Evolutionary conservation across 2,329 filamentous ascomycete species (phyloP), one percentile per base, ranked within the genome.

Genomic region (Daldinia sp.): DNA sequence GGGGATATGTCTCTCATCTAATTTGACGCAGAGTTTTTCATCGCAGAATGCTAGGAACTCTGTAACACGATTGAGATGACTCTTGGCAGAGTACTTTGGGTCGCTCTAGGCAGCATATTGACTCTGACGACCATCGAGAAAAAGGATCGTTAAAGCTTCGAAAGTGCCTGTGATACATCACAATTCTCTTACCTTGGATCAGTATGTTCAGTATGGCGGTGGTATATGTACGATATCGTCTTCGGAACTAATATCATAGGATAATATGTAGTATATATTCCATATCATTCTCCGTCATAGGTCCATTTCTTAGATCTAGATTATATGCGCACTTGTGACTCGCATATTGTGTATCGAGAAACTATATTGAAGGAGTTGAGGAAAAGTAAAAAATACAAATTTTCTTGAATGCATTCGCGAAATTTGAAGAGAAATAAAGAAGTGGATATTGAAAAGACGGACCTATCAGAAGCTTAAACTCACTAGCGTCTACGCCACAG

Each of bases 11-110:
- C 88, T 94, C 92, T 93, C 92, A 88, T 86, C 80, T 85, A 87
- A 87, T 88, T 93, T 91, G 93, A 95, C 92, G 92, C 93, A 94
- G 91, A 88, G 86, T 89, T 88, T 87, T 81, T 93, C 92, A 92
- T 90, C 78, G 91, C 90, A 42, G 83, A 82, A 80, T 81, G 89
- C 90, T 92, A 86, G 81, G 87, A 83, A 92, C 85, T 88, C 89
- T 94, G 93, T 93, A 95, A 94, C 92, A 95, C 92, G 91, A 93
- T 89, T 90, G 92, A 93, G 92, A 93, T 89, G 86, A 91, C 90
- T 89, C 90, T 93, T 93, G 91, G 91, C 90, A 93, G 91, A 89
- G 90, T 91, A 86, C 86, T 89, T 90, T 82, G 86, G 87, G 83
- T 91, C 86, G 79, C 78, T 95, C 84, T 95, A 88, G 93, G 92